Percentiles rank a stretch among this genome's conserved stretches.
These are phyloP conservation scores for Rhododendron molle DNA, from an alignment of 148 eudicot species.

Conservation along the genomic window DNA sequence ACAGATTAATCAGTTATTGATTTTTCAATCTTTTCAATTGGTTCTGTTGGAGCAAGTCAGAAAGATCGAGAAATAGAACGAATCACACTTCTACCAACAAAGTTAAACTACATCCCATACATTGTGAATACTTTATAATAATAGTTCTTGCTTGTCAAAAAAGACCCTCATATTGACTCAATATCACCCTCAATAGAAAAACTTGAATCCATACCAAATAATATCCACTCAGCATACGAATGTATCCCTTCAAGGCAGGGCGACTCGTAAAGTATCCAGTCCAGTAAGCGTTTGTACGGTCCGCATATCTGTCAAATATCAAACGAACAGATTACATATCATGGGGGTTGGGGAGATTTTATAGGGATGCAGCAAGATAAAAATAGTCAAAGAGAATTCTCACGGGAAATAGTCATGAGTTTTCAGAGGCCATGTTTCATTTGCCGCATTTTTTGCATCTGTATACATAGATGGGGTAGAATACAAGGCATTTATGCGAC, in stretches of 20 bases:
- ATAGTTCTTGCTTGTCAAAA: not conserved
- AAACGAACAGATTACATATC: not conserved
- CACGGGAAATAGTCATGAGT: conserved; percentile 86
- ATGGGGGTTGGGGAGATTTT: not conserved
- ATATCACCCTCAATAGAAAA: not conserved
- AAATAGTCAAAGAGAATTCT: conserved; percentile 18
- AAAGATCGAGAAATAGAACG: not conserved
- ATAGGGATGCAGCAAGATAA: not conserved
- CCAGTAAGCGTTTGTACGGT: conserved; percentile 62
- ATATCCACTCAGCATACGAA: conserved; percentile 79
- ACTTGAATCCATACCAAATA: conserved; percentile 49
- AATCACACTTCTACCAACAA: not conserved
- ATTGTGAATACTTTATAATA: not conserved
- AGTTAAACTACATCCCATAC: not conserved
- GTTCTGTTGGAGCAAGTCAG: not conserved
- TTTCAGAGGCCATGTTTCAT: conserved; percentile 73
- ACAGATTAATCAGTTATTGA: not conserved
- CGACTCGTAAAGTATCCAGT: conserved; percentile 88
- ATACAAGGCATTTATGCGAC: conserved; percentile 79
- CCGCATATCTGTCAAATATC: conserved; percentile 62
- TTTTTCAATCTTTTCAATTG: not conserved
- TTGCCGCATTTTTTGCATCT: conserved; percentile 69
- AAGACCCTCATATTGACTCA: not conserved
- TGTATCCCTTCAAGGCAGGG: conserved; percentile 75
- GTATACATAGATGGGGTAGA: conserved; percentile 86